Percentiles rank a stretch among this genome's conserved stretches.
These are phyloP conservation scores for Ilyonectria destructans DNA, from an alignment of 2,329 filamentous ascomycete genomes.

Conservation along the genomic window DNA sequence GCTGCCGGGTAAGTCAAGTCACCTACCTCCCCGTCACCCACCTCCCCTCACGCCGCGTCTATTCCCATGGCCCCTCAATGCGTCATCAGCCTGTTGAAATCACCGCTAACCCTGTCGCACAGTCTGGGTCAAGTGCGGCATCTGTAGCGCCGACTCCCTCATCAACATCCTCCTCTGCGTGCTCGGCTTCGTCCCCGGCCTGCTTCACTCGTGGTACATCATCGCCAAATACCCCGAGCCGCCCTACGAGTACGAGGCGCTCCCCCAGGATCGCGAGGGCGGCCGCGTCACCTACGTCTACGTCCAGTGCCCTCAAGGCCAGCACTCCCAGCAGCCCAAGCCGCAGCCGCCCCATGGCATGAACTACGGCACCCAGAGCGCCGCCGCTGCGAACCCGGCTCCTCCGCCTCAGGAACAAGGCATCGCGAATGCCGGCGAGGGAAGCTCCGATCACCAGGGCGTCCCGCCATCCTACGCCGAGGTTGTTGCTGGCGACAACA, in stretches of 20 bases:
- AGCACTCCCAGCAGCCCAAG: slow-evolving; percentile 49
- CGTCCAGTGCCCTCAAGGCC: slow-evolving; percentile 67
- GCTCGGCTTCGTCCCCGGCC: slow-evolving; percentile 86
- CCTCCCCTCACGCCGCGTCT: slow-evolving; percentile 21
- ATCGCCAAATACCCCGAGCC: slow-evolving; percentile 90
- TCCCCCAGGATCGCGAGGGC: slow-evolving; percentile 71
- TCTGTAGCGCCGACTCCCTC: slow-evolving; percentile 92
- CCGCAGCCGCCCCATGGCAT: slow-evolving; percentile 54
- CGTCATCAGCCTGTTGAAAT: background rate
- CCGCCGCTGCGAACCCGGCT: slow-evolving; percentile 42
- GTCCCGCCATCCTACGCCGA: slow-evolving; percentile 91
- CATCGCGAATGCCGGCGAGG: slow-evolving; percentile 58
- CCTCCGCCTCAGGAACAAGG: slow-evolving; percentile 52
- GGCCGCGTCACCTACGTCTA: slow-evolving; percentile 84
- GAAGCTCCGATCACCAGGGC: slow-evolving; percentile 58
- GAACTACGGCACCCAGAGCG: slow-evolving; percentile 65
- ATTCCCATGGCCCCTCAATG: slow-evolving; percentile 1
- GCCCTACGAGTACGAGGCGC: slow-evolving; percentile 78
- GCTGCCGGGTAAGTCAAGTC: slow-evolving; percentile 68
- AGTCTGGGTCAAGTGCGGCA: slow-evolving; percentile 97
- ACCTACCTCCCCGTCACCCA: slow-evolving; percentile 22
- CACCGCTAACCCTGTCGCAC: slow-evolving; percentile 44
- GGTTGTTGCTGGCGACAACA: slow-evolving; percentile 91
- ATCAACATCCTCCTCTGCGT: slow-evolving; percentile 95
- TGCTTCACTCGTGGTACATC: slow-evolving; percentile 98